phyloP scores from a whole-genome alignment of 2,329 filamentous ascomycete genomes.

The Lachnellula hyalina region DNA sequence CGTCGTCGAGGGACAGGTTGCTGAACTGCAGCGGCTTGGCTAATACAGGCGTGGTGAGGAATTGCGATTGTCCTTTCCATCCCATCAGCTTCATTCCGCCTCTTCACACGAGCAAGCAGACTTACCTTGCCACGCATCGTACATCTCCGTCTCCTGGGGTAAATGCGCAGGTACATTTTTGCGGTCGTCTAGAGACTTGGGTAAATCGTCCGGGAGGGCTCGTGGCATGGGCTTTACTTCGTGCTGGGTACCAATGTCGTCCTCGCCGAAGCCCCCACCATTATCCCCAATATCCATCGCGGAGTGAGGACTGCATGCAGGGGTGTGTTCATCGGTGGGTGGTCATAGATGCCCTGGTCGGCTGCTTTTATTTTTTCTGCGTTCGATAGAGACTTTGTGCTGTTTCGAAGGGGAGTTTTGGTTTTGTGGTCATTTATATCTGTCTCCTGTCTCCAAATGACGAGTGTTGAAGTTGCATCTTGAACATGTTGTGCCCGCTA shows the following conservation, averaged over 20 bases:
- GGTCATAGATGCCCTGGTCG: slow-evolving; percentile 8
- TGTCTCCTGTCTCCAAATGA: background rate
- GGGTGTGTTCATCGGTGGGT: slow-evolving; percentile 18
- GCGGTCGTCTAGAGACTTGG: slow-evolving; percentile 86
- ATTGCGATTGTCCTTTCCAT: slow-evolving; percentile 80
- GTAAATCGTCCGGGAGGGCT: slow-evolving; percentile 74
- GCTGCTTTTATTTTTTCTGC: background rate
- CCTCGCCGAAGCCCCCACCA: slow-evolving; percentile 52
- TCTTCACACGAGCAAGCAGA: slow-evolving; percentile 3
- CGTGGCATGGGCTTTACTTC: slow-evolving; percentile 35
- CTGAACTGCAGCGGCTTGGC: slow-evolving; percentile 79
- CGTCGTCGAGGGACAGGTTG: slow-evolving; percentile 77
- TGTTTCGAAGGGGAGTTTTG: background rate
- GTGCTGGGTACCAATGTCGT: slow-evolving; percentile 30
- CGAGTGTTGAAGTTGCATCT: background rate
- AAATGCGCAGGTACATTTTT: slow-evolving; percentile 57
- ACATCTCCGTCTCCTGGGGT: slow-evolving; percentile 86
- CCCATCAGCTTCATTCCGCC: slow-evolving; percentile 13
- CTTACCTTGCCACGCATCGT: slow-evolving; percentile 95
- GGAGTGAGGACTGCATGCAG: slow-evolving; percentile 29
- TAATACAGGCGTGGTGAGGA: slow-evolving; percentile 78
- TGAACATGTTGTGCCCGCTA: background rate
- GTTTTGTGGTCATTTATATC: background rate
- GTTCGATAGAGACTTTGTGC: background rate
- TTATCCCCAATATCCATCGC: slow-evolving; percentile 56